A percentile compares a stretch with the other conserved stretches of the same genome.
Evolutionary conservation across 1,139 yeast genomes (phyloP).

Genomic region (Spathaspora sp.): DNA sequence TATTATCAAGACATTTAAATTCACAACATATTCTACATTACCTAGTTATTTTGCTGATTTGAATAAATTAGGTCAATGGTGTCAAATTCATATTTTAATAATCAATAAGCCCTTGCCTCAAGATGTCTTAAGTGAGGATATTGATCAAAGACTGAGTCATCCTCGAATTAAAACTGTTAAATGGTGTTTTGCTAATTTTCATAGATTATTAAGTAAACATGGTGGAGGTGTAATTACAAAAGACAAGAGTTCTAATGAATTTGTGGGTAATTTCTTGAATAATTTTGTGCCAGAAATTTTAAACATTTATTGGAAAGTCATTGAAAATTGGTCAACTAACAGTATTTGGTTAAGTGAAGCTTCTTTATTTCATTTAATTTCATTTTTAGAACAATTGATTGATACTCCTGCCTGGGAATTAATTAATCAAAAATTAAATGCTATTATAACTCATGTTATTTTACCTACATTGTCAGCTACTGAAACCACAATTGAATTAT

Average conservation of each 20-base stretch:
- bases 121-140: conserved; percentile 36
- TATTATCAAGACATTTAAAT: conserved; percentile 65
- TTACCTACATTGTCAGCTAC: conserved; percentile 63
- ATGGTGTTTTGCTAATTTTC: conserved; percentile 73
- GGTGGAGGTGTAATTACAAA: conserved; percentile 49
- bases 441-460: conserved; percentile 57
- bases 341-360: conserved; percentile 62
- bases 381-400: conserved; percentile 62
- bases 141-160: conserved; percentile 36
- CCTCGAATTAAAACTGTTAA: conserved; percentile 63
- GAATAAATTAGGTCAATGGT: conserved; percentile 60
- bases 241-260: conserved; percentile 33
- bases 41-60: conserved; percentile 58
- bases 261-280: conserved; percentile 46
- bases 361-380: conserved; percentile 59
- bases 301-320: conserved; percentile 56
- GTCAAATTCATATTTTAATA: conserved; percentile 55
- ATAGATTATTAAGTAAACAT: conserved; percentile 56
- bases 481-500: conserved; percentile 56
- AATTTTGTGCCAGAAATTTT: conserved; percentile 63
- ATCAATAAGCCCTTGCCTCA: conserved; percentile 45
- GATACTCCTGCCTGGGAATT: conserved; percentile 55
- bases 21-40: conserved; percentile 53
- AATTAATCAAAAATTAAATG: conserved; percentile 56
- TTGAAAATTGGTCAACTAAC: conserved; percentile 58